These are phyloP conservation scores for Fraxinus platypoda DNA, from an alignment of 305 asterid species.

Conservation along the genomic window DNA sequence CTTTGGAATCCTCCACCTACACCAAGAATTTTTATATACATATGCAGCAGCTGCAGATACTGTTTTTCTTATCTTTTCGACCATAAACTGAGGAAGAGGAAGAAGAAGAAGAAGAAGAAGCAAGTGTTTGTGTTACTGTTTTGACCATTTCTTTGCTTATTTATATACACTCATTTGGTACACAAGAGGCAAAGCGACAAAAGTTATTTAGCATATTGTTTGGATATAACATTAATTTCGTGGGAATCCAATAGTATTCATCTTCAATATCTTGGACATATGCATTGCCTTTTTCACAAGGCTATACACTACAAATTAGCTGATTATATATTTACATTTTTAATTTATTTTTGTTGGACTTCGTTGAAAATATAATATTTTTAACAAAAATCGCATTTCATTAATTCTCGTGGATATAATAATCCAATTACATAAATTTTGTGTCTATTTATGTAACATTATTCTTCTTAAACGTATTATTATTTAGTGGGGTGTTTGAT, in stretches of 20 bases:
- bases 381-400: background rate
- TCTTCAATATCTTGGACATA: background rate
- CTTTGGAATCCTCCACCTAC: slow-evolving; percentile 52
- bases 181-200: background rate
- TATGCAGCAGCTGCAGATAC: background rate
- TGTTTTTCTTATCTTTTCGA: background rate
- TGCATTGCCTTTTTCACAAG: background rate
- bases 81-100: background rate
- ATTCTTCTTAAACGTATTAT: background rate
- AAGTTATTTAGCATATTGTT: background rate
- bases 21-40: background rate
- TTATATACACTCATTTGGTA: background rate
- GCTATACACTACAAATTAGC: slow-evolving; percentile 3
- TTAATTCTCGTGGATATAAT: background rate
- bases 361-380: background rate
- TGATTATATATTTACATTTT: background rate
- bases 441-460: background rate
- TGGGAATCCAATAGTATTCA: background rate
- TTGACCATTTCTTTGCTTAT: background rate
- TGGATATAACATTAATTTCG: background rate
- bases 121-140: background rate
- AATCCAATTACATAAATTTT: background rate
- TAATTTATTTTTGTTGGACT: background rate
- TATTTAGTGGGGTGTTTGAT: no score
- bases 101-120: background rate